Evolutionary conservation across 2,329 filamentous ascomycete species (phyloP).

Genomic region (Xylaria sp.): DNA sequence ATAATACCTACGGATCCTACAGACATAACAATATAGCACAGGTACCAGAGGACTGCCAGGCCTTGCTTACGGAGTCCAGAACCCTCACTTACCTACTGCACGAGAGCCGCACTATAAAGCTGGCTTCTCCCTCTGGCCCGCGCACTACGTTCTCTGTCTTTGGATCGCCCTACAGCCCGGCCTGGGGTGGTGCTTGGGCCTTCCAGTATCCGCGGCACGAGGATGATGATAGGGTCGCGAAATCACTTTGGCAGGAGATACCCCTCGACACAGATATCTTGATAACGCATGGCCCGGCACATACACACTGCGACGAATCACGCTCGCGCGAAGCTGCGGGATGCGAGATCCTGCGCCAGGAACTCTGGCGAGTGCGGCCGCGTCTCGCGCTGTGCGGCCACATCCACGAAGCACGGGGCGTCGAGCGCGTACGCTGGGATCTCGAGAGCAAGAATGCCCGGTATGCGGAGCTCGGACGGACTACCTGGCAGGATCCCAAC

Average conservation of each 20-base stretch:
- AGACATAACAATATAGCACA: conserved; percentile 69
- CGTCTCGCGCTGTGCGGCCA: conserved; percentile 76
- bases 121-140: conserved; percentile 66
- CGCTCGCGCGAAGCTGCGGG: conserved; percentile 58
- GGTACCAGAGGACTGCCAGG: conserved; percentile 63
- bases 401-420: conserved; percentile 75
- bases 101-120: conserved; percentile 61
- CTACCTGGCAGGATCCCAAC: conserved; percentile 70
- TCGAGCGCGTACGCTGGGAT: conserved; percentile 71
- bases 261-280: conserved; percentile 72
- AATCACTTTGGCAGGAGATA: conserved; percentile 68
- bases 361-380: conserved; percentile 71
- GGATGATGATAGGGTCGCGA: conserved; percentile 32
- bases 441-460: conserved; percentile 53
- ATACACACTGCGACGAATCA: conserved; percentile 66
- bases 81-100: conserved; percentile 71
- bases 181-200: conserved; percentile 66
- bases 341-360: conserved; percentile 68
- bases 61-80: conserved; percentile 63
- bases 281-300: conserved; percentile 76
- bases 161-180: conserved; percentile 74
- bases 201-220: conserved; percentile 67
- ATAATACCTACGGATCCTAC: conserved; percentile 60
- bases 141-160: conserved; percentile 73
- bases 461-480: conserved; percentile 56